Evolutionary conservation across 2,329 filamentous ascomycete genomes (phyloP).

Genomic region (Pseudocercospora macadamiae): DNA sequence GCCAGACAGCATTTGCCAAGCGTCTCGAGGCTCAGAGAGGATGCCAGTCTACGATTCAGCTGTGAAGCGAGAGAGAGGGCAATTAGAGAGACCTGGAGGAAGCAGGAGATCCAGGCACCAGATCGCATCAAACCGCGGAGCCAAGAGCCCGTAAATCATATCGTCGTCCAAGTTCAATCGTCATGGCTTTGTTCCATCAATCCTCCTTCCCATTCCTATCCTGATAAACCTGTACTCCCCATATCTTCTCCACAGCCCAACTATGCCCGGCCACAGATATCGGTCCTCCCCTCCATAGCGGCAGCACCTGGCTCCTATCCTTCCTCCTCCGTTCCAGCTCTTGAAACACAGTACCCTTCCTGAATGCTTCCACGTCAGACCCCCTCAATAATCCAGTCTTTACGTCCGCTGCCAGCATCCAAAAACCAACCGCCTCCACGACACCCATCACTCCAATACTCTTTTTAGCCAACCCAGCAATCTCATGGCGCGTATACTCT

Average conservation of each 20-base stretch:
- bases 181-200: slow-evolving; percentile 19
- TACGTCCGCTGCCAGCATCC: slow-evolving; percentile 38
- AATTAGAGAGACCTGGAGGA: not conserved
- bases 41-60: too few species aligned
- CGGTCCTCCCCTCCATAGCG: slow-evolving; percentile 41
- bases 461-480: slow-evolving; percentile 31
- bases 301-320: slow-evolving; percentile 38
- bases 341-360: slow-evolving; percentile 36
- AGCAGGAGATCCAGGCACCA: too few species aligned
- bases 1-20: too few species aligned
- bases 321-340: slow-evolving; percentile 35
- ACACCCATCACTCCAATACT: slow-evolving; percentile 26
- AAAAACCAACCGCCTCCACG: slow-evolving; percentile 38
- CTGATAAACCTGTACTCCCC: slow-evolving; percentile 38
- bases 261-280: slow-evolving; percentile 38
- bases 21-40: too few species aligned
- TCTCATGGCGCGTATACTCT: slow-evolving; percentile 35
- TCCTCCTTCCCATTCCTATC: slow-evolving; percentile 28
- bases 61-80: too few species aligned
- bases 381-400: slow-evolving; percentile 36
- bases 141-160: too few species aligned
- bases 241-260: slow-evolving; percentile 38
- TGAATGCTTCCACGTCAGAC: slow-evolving; percentile 38
- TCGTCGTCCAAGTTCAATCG: not conserved
- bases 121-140: too few species aligned